Evolutionary conservation across 2,329 filamentous ascomycete species (phyloP).

Genomic region (Colletotrichum gigasporum): DNA sequence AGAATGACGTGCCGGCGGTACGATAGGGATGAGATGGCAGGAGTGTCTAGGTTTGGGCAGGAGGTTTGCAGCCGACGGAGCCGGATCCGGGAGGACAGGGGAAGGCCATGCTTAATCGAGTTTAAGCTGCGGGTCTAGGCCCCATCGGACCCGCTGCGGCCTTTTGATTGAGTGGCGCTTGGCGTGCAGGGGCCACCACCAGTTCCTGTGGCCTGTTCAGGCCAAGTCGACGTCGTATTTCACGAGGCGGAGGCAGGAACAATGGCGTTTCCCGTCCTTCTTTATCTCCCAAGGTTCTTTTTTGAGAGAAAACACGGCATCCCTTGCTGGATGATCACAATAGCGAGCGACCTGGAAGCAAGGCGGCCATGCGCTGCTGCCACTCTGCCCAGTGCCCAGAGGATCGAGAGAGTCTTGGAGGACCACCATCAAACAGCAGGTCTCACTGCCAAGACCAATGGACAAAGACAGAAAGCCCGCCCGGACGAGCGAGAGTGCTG

Average conservation of each 20-base stretch:
- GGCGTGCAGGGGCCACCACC: background rate
- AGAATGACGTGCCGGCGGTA: background rate
- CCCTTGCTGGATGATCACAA: conserved; percentile 5
- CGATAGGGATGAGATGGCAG: background rate
- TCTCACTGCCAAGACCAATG: conserved; percentile 17
- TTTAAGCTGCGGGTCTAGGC: conserved; percentile 6
- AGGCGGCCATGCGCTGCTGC: too few relatives aligned
- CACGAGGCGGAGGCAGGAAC: conserved; percentile 9
- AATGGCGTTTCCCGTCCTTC: background rate
- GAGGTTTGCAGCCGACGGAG: background rate
- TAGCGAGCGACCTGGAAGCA: too few relatives aligned
- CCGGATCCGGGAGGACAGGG: conserved; percentile 18
- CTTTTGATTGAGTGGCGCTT: conserved; percentile 20
- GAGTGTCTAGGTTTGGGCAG: background rate
- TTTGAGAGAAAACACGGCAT: too few relatives aligned
- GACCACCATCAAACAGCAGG: background rate
- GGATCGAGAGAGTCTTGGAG: too few relatives aligned
- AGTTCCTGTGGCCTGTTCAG: background rate
- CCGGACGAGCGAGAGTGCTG: too few relatives aligned
- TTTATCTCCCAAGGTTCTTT: background rate
- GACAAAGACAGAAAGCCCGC: conserved; percentile 12
- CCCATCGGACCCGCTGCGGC: background rate
- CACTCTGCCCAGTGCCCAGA: background rate
- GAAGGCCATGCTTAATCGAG: conserved; percentile 12
- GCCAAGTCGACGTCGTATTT: conserved; percentile 5